Conservation (phyloP, 2,329 filamentous ascomycete genomes). For the Neurospora sp. region DNA sequence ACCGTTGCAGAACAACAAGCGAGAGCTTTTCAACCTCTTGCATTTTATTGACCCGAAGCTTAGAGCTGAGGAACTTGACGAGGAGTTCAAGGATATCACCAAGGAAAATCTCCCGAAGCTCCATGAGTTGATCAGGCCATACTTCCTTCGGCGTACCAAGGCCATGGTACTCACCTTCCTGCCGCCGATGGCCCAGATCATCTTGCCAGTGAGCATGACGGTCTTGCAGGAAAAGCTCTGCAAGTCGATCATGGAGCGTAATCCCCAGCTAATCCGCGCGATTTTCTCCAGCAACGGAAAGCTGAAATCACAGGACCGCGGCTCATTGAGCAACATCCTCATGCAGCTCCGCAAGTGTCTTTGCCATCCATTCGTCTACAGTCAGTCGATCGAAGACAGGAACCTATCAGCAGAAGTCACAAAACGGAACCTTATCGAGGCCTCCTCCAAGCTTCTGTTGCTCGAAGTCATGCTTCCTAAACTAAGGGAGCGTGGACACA, state of each 20-base stretch:
- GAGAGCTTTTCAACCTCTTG: conserved; percentile 91
- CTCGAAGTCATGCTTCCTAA: conserved; percentile 81
- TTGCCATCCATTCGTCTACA: conserved; percentile 96
- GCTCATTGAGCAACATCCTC: conserved; percentile 84
- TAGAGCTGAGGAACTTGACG: conserved; percentile 65
- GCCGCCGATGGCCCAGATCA: conserved; percentile 89
- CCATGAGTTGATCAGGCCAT: conserved; percentile 71
- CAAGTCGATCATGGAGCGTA: conserved; percentile 86
- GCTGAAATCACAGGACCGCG: conserved; percentile 61
- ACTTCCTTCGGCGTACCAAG: conserved; percentile 70
- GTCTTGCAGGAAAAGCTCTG: conserved; percentile 88
- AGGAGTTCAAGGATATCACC: conserved; percentile 66
- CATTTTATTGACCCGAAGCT: conserved; percentile 74
- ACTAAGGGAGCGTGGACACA: conserved; percentile 73
- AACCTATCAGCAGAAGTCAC: conserved; percentile 50
- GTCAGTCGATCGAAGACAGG: conserved; percentile 77
- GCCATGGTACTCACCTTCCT: conserved; percentile 83
- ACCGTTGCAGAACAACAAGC: conserved; percentile 88
- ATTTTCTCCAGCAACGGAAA: conserved; percentile 61
- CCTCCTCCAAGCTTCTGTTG: conserved; percentile 79
- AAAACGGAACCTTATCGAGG: conserved; percentile 78
- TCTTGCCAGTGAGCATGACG: conserved; percentile 92
- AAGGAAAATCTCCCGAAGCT: conserved; percentile 73
- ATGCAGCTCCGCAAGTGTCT: conserved; percentile 92
- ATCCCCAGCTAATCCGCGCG: conserved; percentile 76